Conservation (phyloP, 495 filamentous ascomycete genomes). For the Tuber magnatum region DNA sequence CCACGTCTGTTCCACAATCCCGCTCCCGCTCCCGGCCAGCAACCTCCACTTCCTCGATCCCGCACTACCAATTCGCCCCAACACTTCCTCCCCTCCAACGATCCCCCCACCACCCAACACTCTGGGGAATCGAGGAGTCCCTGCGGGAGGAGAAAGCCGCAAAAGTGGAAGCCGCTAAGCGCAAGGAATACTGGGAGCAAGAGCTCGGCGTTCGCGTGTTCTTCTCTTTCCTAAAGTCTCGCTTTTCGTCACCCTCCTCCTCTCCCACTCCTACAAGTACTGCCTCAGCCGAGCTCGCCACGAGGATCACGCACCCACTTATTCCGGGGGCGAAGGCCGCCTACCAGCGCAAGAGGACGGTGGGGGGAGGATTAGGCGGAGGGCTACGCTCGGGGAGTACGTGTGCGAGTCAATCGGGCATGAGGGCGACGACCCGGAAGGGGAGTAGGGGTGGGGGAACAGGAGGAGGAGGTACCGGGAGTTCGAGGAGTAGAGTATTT, state of each 20-base stretch:
- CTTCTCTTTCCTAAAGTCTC: slow-evolving; percentile 60
- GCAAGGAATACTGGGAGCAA: slow-evolving; percentile 62
- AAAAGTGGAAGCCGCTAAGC: slow-evolving; percentile 21
- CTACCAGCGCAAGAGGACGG: slow-evolving; percentile 25
- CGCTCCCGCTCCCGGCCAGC: slow-evolving; percentile 29
- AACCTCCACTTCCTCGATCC: slow-evolving; percentile 28
- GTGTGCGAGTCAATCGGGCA: slow-evolving; percentile 59
- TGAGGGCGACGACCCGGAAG: slow-evolving; percentile 48
- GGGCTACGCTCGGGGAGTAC: slow-evolving; percentile 51
- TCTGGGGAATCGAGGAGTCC: slow-evolving; percentile 62
- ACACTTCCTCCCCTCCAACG: slow-evolving; percentile 20
- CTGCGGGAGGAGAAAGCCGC: slow-evolving; percentile 24
- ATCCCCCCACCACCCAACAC: slow-evolving; percentile 47
- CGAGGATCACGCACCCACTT: slow-evolving; percentile 48
- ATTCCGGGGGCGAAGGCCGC: slow-evolving; percentile 32
- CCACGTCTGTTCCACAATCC: slow-evolving; percentile 14
- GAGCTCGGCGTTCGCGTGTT: slow-evolving; percentile 62
- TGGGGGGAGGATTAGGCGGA: slow-evolving; percentile 14
- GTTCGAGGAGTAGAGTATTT: slow-evolving; percentile 22
- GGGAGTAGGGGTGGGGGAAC: slow-evolving; percentile 33
- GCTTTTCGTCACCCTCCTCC: slow-evolving; percentile 48
- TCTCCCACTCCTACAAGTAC: slow-evolving; percentile 36
- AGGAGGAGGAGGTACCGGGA: slow-evolving; percentile 47
- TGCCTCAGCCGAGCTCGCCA: slow-evolving; percentile 16
- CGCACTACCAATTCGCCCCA: slow-evolving; percentile 33